phyloP scores from a whole-genome alignment of 1,139 yeast genomes.

The Yarrowia galli region DNA sequence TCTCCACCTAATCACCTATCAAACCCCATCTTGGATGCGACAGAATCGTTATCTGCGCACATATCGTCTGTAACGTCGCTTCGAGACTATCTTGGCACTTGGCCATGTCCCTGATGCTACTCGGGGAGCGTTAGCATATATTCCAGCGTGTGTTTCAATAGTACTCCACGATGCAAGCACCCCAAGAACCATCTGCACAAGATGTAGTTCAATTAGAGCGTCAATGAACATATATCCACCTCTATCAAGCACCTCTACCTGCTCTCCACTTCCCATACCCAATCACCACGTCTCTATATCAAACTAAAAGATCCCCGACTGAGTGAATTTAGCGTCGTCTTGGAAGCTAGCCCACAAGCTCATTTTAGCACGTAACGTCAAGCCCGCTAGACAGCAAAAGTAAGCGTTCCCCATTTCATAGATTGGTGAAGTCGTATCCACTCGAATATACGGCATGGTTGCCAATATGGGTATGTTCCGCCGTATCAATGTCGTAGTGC shows the following conservation, averaged over 20 bases:
- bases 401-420: not conserved
- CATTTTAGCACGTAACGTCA: constrained; percentile 7
- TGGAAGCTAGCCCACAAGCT: not conserved
- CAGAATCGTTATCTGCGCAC: constrained; percentile 4
- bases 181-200: too few relatives aligned
- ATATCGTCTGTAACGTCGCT: not conserved
- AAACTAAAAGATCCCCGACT: constrained; percentile 11
- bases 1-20: not conserved
- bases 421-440: not conserved
- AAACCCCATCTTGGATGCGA: not conserved
- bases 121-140: too few relatives aligned
- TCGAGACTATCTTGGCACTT: not conserved
- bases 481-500: not conserved
- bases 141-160: too few relatives aligned
- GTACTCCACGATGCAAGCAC: too few relatives aligned
- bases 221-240: too few relatives aligned
- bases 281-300: not conserved
- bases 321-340: not conserved
- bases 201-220: too few relatives aligned
- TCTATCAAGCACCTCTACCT: not conserved
- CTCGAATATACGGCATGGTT: not conserved
- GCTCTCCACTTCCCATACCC: not conserved
- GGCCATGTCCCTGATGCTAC: too few relatives aligned
- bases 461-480: not conserved
- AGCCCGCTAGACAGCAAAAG: not conserved